phyloP scores from a whole-genome alignment of 441 rosid genomes.

The Metrosideros polymorpha region DNA sequence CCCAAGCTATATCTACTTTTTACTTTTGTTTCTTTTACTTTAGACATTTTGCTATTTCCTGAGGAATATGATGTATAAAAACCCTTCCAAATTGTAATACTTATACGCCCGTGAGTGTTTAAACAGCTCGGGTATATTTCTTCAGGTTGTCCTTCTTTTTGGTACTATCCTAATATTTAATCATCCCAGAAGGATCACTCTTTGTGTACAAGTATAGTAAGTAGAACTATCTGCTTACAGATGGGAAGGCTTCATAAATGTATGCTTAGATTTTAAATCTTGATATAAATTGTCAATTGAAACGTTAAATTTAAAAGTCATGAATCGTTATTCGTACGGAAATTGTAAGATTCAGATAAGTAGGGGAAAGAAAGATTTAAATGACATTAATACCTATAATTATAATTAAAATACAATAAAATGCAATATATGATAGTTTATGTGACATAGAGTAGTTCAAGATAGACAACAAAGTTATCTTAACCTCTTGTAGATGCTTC shows the following conservation, averaged over 20 bases:
- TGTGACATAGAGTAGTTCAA: neutral
- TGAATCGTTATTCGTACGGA: neutral
- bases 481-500: neutral
- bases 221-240: neutral
- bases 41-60: neutral
- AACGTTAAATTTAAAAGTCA: neutral
- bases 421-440: neutral
- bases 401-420: neutral
- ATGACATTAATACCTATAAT: neutral
- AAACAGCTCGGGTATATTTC: neutral
- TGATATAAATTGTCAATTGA: neutral
- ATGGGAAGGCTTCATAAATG: neutral
- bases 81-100: neutral
- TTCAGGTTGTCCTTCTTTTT: neutral
- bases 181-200: neutral
- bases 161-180: neutral
- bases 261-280: neutral
- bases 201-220: neutral
- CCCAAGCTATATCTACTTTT: neutral
- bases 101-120: neutral
- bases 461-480: neutral
- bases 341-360: neutral
- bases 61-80: neutral
- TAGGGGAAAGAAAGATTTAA: neutral
- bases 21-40: neutral